These are phyloP conservation scores for Loxodes magnus DNA, from an alignment of 73 alveolate genomes.

Conservation along the genomic window DNA sequence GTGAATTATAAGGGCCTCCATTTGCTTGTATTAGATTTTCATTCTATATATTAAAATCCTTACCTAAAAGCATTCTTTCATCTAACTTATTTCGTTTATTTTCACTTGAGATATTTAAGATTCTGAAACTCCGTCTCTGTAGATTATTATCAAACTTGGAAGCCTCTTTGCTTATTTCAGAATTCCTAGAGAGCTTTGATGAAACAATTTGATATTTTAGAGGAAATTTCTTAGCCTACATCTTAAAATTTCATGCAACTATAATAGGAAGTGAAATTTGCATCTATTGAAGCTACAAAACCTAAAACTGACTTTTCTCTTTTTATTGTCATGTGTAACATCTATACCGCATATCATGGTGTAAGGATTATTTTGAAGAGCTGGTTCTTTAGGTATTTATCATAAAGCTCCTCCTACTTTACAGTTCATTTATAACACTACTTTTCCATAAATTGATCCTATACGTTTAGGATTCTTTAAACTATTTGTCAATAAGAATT, in stretches of 20 bases:
- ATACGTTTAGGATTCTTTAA: conserved; percentile 48
- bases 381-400: too few species aligned
- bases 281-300: conserved; percentile 27
- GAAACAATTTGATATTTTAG: too few species aligned
- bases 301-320: conserved; percentile 9
- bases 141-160: conserved; percentile 51
- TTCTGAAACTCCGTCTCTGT: conserved; percentile 63
- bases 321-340: conserved; percentile 21
- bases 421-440: conserved; percentile 77
- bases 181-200: conserved; percentile 2
- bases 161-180: conserved; percentile 6
- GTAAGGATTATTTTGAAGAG: too few species aligned
- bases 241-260: conserved; percentile 17
- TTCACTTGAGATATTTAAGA: conserved; percentile 26
- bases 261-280: conserved; percentile 22
- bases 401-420: conserved; percentile 89
- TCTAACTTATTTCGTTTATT: conserved; percentile 27
- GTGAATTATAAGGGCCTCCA: conserved; percentile 16
- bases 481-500: conserved; percentile 62
- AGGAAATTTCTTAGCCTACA: conserved; percentile 24
- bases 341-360: conserved; percentile 61
- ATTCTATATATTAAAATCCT: too few species aligned
- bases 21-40: too few species aligned
- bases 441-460: conserved; percentile 7
- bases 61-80: conserved; percentile 19